Conservation (phyloP, 306 rosid species). For the Lathyrus sativus region DNA sequence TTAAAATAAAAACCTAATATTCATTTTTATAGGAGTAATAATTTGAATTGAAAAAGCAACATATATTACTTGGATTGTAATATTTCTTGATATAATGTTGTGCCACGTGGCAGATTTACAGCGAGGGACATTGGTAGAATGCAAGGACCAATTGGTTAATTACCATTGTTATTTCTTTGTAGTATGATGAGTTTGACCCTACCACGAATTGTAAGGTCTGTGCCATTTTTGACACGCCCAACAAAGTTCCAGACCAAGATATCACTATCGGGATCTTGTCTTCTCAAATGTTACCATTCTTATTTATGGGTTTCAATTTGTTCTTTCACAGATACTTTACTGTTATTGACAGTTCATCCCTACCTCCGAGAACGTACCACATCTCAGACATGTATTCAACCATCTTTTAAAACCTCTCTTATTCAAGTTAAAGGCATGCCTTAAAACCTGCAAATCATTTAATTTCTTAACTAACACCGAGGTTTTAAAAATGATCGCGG, state of each 20-base stretch:
- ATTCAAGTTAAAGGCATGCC: background rate
- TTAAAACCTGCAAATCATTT: background rate
- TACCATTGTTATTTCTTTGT: background rate
- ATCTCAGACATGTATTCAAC: background rate
- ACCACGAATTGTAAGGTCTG: slow-evolving; percentile 30
- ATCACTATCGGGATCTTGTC: slow-evolving; percentile 55
- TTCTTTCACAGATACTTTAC: slow-evolving; percentile 13
- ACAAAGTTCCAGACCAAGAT: slow-evolving; percentile 37
- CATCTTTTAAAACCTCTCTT: background rate
- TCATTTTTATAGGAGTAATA: no score
- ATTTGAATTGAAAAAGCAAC: no score
- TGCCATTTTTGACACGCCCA: slow-evolving; percentile 23
- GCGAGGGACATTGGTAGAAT: slow-evolving; percentile 22
- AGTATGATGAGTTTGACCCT: slow-evolving; percentile 32
- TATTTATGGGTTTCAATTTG: slow-evolving; percentile 28
- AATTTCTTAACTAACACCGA: background rate
- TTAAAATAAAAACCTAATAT: background rate
- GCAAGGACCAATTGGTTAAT: slow-evolving; percentile 9
- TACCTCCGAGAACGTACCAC: background rate
- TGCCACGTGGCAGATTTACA: background rate
- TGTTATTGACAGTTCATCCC: background rate
- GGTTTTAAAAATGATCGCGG: no score
- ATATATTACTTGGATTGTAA: no score
- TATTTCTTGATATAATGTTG: no score
- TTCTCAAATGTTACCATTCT: slow-evolving; percentile 21